Evolutionary conservation across 352 stramenopile species (phyloP), one percentile per base, ranked within the genome.

Genomic region (Phytopythium helicoides): DNA sequence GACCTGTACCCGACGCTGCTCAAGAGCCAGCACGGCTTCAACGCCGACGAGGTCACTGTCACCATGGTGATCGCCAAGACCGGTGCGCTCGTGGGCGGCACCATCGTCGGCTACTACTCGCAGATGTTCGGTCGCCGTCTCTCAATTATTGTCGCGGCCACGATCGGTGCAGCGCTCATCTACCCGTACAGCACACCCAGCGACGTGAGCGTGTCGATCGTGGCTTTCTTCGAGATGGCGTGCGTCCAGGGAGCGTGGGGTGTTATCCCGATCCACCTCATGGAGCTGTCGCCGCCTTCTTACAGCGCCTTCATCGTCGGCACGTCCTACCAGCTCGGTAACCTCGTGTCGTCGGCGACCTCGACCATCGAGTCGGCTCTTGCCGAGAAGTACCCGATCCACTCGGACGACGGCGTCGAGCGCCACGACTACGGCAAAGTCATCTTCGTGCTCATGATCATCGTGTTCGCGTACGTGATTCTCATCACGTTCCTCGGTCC

Each of bases 1-100:
- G n/a, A n/a, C n/a, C n/a, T n/a, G n/a, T n/a, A n/a, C n/a, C 73
- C 73, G 37, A 83, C 73, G 4, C 72, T 83, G 61, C 61, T 83
- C 8, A 47, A 70, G 38, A 78, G 80, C 48, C 70, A 74, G 37
- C 56, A 67, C 54, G 40, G 71, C 41, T 80, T 83, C 53, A 74
- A 60, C 56, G 14, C 61, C 14, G 60, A 83, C 45, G 52, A 78
- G 14, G 66, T 83, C 44, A 81, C 69, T 0, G 66, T 76, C 22
- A 77, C 64, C 5, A 63, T 78, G 35, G 66, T 83, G 5, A 55
- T 78, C 6, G 73, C 73, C 21, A 83, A 83, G 49, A 6, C 78
- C 11, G 73, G 73, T 18, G 73, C 69, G 33, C 74, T 84, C 56
- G 52, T 34, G 18, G 72, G 72, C n/a, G 72, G 72, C 41, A 78